Percentiles rank a stretch among this genome's conserved stretches.
These are phyloP conservation scores for Aspergillus nanangensis DNA, from an alignment of 495 filamentous ascomycete genomes.

Conservation along the genomic window DNA sequence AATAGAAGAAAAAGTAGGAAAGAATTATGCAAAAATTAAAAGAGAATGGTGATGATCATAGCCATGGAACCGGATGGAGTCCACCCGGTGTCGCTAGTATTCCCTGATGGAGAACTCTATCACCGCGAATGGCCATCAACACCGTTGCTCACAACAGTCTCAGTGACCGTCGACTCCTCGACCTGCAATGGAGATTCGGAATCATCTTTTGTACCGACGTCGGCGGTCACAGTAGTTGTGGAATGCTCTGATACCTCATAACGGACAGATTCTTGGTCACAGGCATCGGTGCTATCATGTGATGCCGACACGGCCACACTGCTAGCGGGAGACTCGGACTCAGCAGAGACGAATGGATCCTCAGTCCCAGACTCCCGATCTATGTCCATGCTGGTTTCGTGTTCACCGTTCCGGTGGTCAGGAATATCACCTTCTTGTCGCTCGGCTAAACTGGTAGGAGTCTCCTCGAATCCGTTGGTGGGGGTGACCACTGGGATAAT, in stretches of 20 bases:
- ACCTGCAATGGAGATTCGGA: neutral
- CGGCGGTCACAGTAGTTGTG: neutral
- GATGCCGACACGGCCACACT: conserved; percentile 5
- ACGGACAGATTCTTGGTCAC: neutral
- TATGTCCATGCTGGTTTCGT: no score
- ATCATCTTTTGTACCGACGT: neutral
- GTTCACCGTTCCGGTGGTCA: neutral
- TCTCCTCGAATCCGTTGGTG: conserved; percentile 8
- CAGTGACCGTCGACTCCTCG: neutral
- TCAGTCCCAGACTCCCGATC: conserved; percentile 6
- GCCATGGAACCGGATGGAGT: neutral
- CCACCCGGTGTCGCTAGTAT: no score
- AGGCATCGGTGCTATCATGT: neutral
- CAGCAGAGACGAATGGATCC: conserved; percentile 12
- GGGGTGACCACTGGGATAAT: conserved; percentile 64
- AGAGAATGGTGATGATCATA: neutral
- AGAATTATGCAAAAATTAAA: conserved; percentile 3
- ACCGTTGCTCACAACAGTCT: neutral
- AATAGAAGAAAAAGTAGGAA: neutral
- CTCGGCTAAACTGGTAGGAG: neutral
- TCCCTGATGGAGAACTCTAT: neutral
- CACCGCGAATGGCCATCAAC: neutral
- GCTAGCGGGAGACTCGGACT: conserved; percentile 6
- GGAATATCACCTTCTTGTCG: neutral
- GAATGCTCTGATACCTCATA: conserved; percentile 2